phyloP scores from a whole-genome alignment of 257 asterid species.

The Fraxinus americana region DNA sequence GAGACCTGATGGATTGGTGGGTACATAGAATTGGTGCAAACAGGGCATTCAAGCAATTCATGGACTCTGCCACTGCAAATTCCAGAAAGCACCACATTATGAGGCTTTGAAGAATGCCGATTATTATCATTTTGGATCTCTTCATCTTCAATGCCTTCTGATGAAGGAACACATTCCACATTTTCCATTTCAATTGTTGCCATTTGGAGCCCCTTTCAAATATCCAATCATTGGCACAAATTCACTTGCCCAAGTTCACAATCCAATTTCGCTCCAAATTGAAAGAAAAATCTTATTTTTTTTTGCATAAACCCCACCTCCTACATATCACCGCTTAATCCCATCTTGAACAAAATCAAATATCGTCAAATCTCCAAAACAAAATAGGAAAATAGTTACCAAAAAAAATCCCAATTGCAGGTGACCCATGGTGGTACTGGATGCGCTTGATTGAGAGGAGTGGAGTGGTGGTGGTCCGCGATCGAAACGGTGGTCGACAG shows the following conservation, averaged over 20 bases:
- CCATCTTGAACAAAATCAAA: too few species aligned
- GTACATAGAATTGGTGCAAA: constrained; percentile 78
- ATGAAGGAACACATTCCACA: constrained; percentile 44
- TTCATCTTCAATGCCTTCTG: constrained; percentile 79
- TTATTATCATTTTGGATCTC: constrained; percentile 53
- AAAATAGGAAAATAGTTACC: too few species aligned
- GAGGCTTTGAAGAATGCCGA: constrained; percentile 58
- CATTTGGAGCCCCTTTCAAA: constrained; percentile 40
- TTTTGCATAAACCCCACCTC: too few species aligned
- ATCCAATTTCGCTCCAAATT: not conserved
- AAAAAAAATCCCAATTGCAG: too few species aligned
- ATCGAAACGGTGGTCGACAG: too few species aligned
- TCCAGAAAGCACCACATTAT: constrained; percentile 15
- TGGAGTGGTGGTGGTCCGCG: too few species aligned
- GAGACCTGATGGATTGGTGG: constrained; percentile 69
- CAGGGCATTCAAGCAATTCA: constrained; percentile 94
- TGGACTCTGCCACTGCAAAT: constrained; percentile 55
- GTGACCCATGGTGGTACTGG: too few species aligned
- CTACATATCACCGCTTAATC: too few species aligned
- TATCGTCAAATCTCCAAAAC: too few species aligned
- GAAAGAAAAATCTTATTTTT: too few species aligned
- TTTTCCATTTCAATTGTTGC: constrained; percentile 64
- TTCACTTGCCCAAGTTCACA: not conserved
- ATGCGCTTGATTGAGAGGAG: too few species aligned
- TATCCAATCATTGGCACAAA: not conserved